Base-by-base conservation (phyloP, 2,329 filamentous ascomycete species). In the Apiospora kogelbergensis region DNA sequence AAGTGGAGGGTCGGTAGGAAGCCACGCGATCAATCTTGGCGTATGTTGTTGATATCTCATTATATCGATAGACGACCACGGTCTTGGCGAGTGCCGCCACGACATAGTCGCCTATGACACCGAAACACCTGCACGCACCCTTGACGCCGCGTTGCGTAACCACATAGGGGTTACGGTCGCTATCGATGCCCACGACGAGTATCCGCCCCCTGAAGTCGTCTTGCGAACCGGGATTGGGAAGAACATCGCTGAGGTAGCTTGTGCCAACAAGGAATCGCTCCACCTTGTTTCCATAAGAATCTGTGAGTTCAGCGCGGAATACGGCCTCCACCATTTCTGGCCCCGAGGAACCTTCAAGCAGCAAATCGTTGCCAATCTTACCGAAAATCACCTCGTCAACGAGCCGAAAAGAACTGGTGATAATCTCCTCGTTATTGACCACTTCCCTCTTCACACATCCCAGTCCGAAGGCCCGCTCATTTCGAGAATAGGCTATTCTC, bases 181-280 rank as follows among this genome's bases (percentile, higher is more conserved):
- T 88, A 66, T 93, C 91, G 40, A 98, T 89, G 66, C 97, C 95
- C 41, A 98, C 88, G 0, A 98, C 86, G 1, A 98, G 78, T 17
- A 99, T 93, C 15, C 95, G 90, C 0, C 96, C 96, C 45, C 88
- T 85, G n/a, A 85, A 84, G 17, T 85, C 82, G 13, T 86, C 24
- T 80, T 82, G 22, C 84, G 69, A 65, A n/a, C 68, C 70, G 42
- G 72, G 69, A 4, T 66, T 80, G 2, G 81, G 81, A 11, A 87
- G 84, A 10, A 89, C 88, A 63, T 93, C 90, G 9, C 85, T 84
- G 57, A 95, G 78, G 74, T 92, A 95, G 68, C 93, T 93, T 0
- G 96, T 98, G 7, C 96, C 96, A 7, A 98, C 88, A n/a, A 98
- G 83, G 76, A 98, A 98, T 53, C 94, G 86, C 78, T 98, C 95